These are phyloP conservation scores for Cyclanthera cordifolia DNA, from an alignment of 306 rosid species.

Conservation along the genomic window DNA sequence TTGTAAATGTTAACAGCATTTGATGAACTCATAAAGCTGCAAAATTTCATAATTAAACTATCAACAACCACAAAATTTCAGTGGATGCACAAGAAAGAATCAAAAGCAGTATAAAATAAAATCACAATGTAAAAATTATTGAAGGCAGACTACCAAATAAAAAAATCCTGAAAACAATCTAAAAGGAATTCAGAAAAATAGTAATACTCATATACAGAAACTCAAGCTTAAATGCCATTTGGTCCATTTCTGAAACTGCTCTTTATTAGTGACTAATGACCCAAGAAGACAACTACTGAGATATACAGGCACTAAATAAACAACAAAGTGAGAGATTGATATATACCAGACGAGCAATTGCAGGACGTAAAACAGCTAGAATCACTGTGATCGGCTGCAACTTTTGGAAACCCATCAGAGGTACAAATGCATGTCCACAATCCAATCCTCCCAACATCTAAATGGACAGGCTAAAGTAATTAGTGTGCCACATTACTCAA, in stretches of 20 bases:
- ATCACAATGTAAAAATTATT: not conserved
- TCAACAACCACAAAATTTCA: not conserved
- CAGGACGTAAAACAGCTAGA: constrained; percentile 68
- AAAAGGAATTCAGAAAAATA: not conserved
- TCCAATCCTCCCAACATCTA: constrained; percentile 41
- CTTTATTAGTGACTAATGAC: not conserved
- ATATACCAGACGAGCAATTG: constrained; percentile 72
- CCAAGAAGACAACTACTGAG: not conserved
- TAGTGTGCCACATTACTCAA: constrained; percentile 13
- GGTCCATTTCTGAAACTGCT: not conserved
- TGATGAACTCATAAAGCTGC: not conserved
- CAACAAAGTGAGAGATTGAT: constrained; percentile 15
- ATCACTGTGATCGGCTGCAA: constrained; percentile 34
- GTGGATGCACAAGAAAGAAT: not conserved
- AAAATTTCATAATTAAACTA: not conserved
- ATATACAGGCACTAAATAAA: not conserved
- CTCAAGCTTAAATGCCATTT: not conserved
- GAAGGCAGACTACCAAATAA: not conserved
- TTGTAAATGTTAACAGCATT: not conserved
- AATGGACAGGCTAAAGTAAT: constrained; percentile 18
- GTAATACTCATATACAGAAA: not conserved
- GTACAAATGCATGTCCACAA: constrained; percentile 72
- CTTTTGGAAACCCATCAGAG: constrained; percentile 58
- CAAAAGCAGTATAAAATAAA: not conserved
- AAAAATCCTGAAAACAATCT: not conserved